Base-by-base conservation (phyloP, 371 early-diverging fungal species). In the Phascolomyces articulosus region DNA sequence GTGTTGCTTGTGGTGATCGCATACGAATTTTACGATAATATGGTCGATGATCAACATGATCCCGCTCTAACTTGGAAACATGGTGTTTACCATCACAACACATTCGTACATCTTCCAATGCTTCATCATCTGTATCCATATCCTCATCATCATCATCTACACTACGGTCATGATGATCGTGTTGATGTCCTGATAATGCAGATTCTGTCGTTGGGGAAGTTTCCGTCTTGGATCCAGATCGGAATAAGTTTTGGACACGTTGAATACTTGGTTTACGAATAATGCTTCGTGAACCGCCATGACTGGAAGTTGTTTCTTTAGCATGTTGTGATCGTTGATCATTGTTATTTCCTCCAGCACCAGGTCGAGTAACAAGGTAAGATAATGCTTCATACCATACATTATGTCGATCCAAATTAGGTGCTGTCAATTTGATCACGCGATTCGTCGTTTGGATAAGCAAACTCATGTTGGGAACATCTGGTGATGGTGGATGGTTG, bases 381-480 rank as follows among this genome's bases (percentile, higher is more conserved):
- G 64, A 49, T 51, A 70, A 40, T 18, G 71, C 55, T 41, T 71
- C 66, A 40, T 63, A 53, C 91, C 91, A 91, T 31, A 81, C 65
- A 18, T 90, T 85, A 59, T 91, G 91, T 58, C 84, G 83, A 28
- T 79, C 80, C 60, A 83, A 79, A 8, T 76, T 77, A 2, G 79
- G 79, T 0, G 91, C 91, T 54, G 84, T 89, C 73, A 91, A 62
- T 67, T 89, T 87, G 62, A 91, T 78, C 63, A 83, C 83, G 21
- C 89, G 83, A 41, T 74, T 81, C 8, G 75, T 71, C 13, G 90
- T 90, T 54, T 80, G 78, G 31, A 91, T 70, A 49, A 88, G 44
- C 23, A 91, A 70, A 62, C 87, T 87, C 65, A 84, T 80, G 40
- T 73, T 67, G 2, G 85, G 83, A 57, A 80, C 60, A 23, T 73